Evolutionary conservation across 495 filamentous ascomycete genomes (phyloP), one percentile per base, ranked within the genome.

Genomic region (Penicillium crystallinum): DNA sequence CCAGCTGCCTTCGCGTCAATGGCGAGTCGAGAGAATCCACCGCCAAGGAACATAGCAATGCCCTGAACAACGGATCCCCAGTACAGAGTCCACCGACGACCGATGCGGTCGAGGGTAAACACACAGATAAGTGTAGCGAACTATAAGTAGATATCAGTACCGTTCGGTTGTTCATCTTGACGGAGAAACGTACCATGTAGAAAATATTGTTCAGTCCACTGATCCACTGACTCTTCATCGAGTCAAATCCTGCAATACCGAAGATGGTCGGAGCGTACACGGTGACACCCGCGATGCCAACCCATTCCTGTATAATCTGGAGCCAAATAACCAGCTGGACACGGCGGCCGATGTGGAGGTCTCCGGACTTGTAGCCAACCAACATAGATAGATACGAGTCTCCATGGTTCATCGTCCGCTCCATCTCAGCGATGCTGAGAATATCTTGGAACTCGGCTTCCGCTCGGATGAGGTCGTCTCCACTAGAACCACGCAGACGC

Each of bases 221-320:
- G 43, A 88, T 80, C 85, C 84, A 88, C 62, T 82, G 81, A 33
- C 76, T 77, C 57, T 86, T 81, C 35, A 61, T 63, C 11, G 81
- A 69, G 46, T 73, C 70, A 46, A 86, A 81, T 12, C 84, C 84
- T 9, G 85, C 84, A 54, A 83, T 81, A 35, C 77, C 73, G 69
- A 88, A 88, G 38, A 89, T 86, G 0, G 81, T 84, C 7, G 83
- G 81, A 27, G 78, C 79, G 55, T 77, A 88, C 33, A 88, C 78
- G 2, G 86, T 88, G 17, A 88, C 79, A 43, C 83, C 84, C 0
- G 83, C 83, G 61, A 88, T 87, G 18, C 86, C 85, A 55, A 84
- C 77, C 84, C 84, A 88, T 60, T 87, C 83, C 56, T 86, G 83
- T 67, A 88, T 79, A 38, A 89, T 86, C 66, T 88, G 82, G 9